A percentile compares a stretch with the other conserved stretches of the same genome.
phyloP scores from a whole-genome alignment of 805 yeast genomes.

The Candida xiaguanensis region DNA sequence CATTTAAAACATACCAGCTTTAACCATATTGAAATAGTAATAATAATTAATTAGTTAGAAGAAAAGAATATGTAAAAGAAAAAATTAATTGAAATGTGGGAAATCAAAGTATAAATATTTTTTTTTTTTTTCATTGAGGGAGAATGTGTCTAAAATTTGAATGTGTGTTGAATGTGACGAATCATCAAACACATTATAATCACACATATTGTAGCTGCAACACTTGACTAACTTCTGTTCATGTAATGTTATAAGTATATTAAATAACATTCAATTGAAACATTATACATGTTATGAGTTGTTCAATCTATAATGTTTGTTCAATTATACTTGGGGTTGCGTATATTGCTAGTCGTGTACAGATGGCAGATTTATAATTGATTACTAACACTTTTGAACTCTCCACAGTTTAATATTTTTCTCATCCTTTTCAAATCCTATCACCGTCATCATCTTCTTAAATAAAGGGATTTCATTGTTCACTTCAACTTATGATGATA shows the following conservation, averaged over 20 bases:
- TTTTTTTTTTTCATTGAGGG: not conserved
- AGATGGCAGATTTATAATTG: not conserved
- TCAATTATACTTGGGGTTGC: too few relatives aligned
- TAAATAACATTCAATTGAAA: too few relatives aligned
- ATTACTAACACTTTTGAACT: not conserved
- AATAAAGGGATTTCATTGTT: not conserved
- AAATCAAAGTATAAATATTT: not conserved
- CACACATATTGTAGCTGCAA: too few relatives aligned
- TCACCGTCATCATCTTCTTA: too few relatives aligned
- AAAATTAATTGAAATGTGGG: not conserved
- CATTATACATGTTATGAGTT: too few relatives aligned
- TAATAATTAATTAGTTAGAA: conserved; percentile 6
- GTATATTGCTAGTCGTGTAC: not conserved
- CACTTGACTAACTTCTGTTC: too few relatives aligned
- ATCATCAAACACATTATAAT: too few relatives aligned
- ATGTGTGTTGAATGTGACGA: too few relatives aligned
- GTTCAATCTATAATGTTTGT: too few relatives aligned
- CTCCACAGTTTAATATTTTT: not conserved
- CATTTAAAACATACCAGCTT: conserved; percentile 53
- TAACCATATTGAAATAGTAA: conserved; percentile 44
- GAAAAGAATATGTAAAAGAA: not conserved
- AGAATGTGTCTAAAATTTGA: too few relatives aligned
- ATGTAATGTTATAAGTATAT: too few relatives aligned
- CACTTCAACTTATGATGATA: not conserved
- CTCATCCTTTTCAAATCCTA: not conserved